Conservation (phyloP, 345 rosid species). For the Camelina hispida region DNA sequence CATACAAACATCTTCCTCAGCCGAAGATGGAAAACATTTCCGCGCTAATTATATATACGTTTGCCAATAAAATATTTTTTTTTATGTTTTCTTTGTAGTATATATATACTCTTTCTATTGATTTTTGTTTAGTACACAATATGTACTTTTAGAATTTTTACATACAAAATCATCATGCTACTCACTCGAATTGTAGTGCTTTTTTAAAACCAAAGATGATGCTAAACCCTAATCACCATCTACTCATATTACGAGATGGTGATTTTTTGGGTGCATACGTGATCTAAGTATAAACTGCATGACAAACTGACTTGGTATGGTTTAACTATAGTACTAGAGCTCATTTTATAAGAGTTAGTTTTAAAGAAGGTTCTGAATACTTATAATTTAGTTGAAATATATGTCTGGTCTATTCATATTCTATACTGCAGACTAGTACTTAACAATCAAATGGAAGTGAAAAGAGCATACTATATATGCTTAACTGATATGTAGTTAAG, state of each 20-base stretch:
- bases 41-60: background rate
- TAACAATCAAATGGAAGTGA: background rate
- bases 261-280: background rate
- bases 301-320: background rate
- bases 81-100: background rate
- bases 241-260: no score
- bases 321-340: background rate
- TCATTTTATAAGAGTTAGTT: background rate
- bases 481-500: background rate
- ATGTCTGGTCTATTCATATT: background rate
- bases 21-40: background rate
- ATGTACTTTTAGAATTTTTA: background rate
- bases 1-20: background rate
- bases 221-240: no score
- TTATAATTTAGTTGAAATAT: background rate
- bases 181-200: no score
- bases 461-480: background rate
- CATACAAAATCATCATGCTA: no score
- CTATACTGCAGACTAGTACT: background rate
- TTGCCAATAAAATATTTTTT: background rate
- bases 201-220: no score
- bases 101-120: background rate
- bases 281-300: background rate
- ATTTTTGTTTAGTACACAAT: background rate
- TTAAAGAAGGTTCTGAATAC: background rate